These are phyloP conservation scores for Monosporascus sp. DNA, from an alignment of 2,329 filamentous ascomycete genomes.

Conservation along the genomic window DNA sequence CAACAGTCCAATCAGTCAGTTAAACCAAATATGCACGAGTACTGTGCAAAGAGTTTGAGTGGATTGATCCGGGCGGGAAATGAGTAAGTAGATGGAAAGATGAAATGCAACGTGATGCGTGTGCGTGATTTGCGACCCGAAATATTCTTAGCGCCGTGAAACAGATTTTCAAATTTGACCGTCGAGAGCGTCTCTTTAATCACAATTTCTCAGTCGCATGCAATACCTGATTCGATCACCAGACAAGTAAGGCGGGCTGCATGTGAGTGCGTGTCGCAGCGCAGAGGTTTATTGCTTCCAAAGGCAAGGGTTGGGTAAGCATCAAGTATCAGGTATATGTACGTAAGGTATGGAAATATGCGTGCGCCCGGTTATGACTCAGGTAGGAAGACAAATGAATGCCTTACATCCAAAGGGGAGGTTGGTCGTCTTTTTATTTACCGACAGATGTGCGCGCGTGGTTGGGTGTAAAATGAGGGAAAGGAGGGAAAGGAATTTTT, in stretches of 20 bases:
- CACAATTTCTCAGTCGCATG: background rate
- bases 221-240: background rate
- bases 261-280: background rate
- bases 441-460: background rate
- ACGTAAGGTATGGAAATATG: background rate
- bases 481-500: background rate
- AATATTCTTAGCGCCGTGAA: background rate
- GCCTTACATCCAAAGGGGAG: background rate
- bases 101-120: background rate
- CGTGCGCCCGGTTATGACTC: too few species aligned
- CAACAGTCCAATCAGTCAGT: background rate
- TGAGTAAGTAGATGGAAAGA: background rate
- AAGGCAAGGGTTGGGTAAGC: background rate
- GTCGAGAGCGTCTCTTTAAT: background rate
- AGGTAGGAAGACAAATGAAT: background rate
- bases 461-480: background rate
- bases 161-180: background rate
- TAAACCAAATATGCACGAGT: background rate
- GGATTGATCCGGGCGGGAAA: background rate
- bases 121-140: background rate
- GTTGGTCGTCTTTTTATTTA: background rate
- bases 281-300: background rate
- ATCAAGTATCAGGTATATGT: too few species aligned
- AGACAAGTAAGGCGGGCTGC: background rate
- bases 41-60: background rate